Conservation (phyloP, 345 rosid species). For the Hypericum perforatum region DNA sequence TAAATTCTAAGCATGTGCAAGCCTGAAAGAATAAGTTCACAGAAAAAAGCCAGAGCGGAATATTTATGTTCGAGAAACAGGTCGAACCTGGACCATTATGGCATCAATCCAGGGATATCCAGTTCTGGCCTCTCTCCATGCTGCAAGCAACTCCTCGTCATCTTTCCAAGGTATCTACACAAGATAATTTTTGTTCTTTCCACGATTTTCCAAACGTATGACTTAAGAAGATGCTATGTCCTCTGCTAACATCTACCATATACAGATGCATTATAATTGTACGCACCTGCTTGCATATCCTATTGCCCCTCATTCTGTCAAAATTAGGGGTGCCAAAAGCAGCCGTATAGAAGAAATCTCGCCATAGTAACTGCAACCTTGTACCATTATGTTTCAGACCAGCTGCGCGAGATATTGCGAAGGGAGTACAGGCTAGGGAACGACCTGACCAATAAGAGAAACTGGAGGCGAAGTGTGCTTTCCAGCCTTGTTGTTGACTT, state of each 20-base stretch:
- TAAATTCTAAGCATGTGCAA: background rate
- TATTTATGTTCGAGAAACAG: background rate
- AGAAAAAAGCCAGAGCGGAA: too few relatives aligned
- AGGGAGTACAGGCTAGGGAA: conserved; percentile 8
- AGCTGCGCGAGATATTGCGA: conserved; percentile 2
- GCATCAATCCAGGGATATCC: conserved; percentile 99
- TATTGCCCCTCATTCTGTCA: conserved; percentile 73
- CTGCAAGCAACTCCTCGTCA: conserved; percentile 51
- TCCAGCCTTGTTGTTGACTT: conserved; percentile 45
- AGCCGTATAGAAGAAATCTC: conserved; percentile 85
- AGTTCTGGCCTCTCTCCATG: conserved; percentile 92
- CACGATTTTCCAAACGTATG: too few relatives aligned
- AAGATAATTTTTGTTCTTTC: too few relatives aligned
- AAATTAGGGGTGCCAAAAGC: conserved; percentile 84
- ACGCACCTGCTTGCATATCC: conserved; percentile 81
- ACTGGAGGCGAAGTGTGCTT: conserved; percentile 84
- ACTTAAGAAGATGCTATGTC: too few relatives aligned
- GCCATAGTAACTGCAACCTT: conserved; percentile 60
- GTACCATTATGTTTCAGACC: conserved; percentile 14
- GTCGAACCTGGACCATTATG: conserved; percentile 83
- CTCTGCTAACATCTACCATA: background rate
- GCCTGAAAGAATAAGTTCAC: background rate
- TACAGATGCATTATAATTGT: background rate
- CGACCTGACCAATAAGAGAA: conserved; percentile 89
- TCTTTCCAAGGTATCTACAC: conserved; percentile 88